These are phyloP conservation scores for Cryoendolithus antarcticus DNA, from an alignment of 2,329 filamentous ascomycete genomes.

Conservation along the genomic window DNA sequence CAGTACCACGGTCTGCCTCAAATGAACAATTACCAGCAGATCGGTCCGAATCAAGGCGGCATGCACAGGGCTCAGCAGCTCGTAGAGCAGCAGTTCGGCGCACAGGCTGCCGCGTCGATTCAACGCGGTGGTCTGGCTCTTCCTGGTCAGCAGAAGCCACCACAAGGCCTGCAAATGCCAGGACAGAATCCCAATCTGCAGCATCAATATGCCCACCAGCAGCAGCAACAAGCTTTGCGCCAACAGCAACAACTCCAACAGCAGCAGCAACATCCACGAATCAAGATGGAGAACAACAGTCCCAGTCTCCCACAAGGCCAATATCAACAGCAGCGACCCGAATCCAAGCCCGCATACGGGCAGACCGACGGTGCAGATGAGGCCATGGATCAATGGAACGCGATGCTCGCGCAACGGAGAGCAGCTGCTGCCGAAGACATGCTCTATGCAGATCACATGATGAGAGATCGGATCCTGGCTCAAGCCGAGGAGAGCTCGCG, in stretches of 20 bases:
- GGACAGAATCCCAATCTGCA: conserved; percentile 21
- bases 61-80: conserved; percentile 39
- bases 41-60: conserved; percentile 27
- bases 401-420: conserved; percentile 47
- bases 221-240: conserved; percentile 16
- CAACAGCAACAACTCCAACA: conserved; percentile 17
- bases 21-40: conserved; percentile 12
- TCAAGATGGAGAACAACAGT: conserved; percentile 24
- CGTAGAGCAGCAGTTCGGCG: conserved; percentile 46
- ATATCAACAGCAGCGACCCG: conserved; percentile 15
- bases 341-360: conserved; percentile 12
- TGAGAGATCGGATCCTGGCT: conserved; percentile 56
- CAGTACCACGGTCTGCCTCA: conserved; percentile 17
- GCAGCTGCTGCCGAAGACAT: conserved; percentile 39
- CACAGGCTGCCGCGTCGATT: conserved; percentile 48
- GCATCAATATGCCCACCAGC: conserved; percentile 6
- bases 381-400: conserved; percentile 43
- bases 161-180: conserved; percentile 25
- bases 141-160: conserved; percentile 19
- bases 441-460: conserved; percentile 52
- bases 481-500: conserved; percentile 59
- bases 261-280: conserved; percentile 20
- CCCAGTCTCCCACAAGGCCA: conserved; percentile 20
- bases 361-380: conserved; percentile 35
- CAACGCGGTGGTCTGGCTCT: conserved; percentile 25